Percentiles rank a stretch among this genome's conserved stretches.
Evolutionary conservation across 2,329 filamentous ascomycete species (phyloP).

Genomic region (Phoma sp.): DNA sequence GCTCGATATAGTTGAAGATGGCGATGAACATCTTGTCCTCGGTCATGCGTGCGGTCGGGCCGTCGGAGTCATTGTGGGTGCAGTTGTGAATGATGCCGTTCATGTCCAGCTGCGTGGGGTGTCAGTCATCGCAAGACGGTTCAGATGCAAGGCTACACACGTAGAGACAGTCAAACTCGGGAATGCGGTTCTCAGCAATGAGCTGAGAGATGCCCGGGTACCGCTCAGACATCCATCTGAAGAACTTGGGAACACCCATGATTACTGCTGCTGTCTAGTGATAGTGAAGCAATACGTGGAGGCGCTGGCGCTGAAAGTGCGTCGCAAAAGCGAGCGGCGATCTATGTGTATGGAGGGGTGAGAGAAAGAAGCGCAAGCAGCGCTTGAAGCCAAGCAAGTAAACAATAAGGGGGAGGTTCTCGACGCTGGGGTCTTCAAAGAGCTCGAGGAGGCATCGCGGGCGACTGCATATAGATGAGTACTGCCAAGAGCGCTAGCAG

Average conservation of each 20-base stretch:
- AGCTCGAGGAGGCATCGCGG: conserved; percentile 22
- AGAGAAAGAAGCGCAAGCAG: conserved; percentile 31
- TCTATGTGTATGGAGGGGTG: conserved; percentile 9
- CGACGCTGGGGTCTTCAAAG: conserved; percentile 51
- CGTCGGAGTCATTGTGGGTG: conserved; percentile 94
- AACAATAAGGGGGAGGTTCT: conserved; percentile 38
- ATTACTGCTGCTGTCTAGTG: conserved; percentile 25
- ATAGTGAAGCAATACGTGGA: conserved; percentile 21
- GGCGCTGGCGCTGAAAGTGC: conserved; percentile 2
- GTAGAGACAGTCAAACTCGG: conserved; percentile 98
- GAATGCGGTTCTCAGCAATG: conserved; percentile 98
- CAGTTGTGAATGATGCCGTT: conserved; percentile 99
- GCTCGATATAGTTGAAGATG: conserved; percentile 99
- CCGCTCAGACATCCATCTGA: conserved; percentile 98
- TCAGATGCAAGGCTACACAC: conserved; percentile 51
- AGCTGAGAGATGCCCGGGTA: conserved; percentile 98
- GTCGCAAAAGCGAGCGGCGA: conserved; percentile 14
- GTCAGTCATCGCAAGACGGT: conserved; percentile 16
- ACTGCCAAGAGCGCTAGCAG: conserved; percentile 12
- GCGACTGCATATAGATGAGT: conserved; percentile 25
- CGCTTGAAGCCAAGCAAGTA: conserved; percentile 23
- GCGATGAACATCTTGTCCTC: conserved; percentile 99
- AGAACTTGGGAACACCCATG: conserved; percentile 88
- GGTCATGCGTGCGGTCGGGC: conserved; percentile 87
- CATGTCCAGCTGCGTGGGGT: conserved; percentile 76